Percentiles rank a stretch among this genome's conserved stretches.
Evolutionary conservation across 495 filamentous ascomycete species (phyloP).

Genomic region (Clohesyomyces aquaticus): DNA sequence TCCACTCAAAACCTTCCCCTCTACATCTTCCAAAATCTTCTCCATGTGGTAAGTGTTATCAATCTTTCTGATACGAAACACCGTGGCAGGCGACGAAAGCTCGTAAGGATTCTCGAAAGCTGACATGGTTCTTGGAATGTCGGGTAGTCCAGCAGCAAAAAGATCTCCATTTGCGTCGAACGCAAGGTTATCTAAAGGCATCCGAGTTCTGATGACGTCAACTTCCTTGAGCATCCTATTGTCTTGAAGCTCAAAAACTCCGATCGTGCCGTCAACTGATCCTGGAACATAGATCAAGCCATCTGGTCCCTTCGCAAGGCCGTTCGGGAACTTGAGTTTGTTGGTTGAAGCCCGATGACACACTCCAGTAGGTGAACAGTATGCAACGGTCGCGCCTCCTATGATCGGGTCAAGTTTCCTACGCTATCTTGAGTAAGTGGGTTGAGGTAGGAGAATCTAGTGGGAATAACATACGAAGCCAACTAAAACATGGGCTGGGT

Average conservation of each 20-base stretch:
- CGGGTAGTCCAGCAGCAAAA: conserved; percentile 44
- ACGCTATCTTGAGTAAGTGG: conserved; percentile 22
- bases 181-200: conserved; percentile 49
- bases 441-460: not conserved
- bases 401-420: conserved; percentile 37
- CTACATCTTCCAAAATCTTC: conserved; percentile 44
- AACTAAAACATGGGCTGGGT: not conserved
- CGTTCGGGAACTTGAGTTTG: conserved; percentile 45
- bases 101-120: conserved; percentile 30
- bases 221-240: conserved; percentile 36
- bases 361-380: conserved; percentile 26
- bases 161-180: conserved; percentile 49
- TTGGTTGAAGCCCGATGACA: conserved; percentile 42
- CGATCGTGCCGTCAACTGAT: conserved; percentile 34
- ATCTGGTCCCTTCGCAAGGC: conserved; percentile 42
- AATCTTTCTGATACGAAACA: conserved; percentile 12
- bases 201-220: conserved; percentile 41
- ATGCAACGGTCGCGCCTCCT: conserved; percentile 39
- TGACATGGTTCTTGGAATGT: conserved; percentile 23
- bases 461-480: conserved; percentile 15
- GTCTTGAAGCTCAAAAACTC: conserved; percentile 41
- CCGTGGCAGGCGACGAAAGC: not conserved
- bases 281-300: conserved; percentile 47
- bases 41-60: conserved; percentile 35
- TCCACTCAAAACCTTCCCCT: conserved; percentile 28